Percentiles rank a stretch among this genome's conserved stretches.
These are phyloP conservation scores for Kazachstania sp. DNA, from an alignment of 1,139 yeast species.

Conservation along the genomic window DNA sequence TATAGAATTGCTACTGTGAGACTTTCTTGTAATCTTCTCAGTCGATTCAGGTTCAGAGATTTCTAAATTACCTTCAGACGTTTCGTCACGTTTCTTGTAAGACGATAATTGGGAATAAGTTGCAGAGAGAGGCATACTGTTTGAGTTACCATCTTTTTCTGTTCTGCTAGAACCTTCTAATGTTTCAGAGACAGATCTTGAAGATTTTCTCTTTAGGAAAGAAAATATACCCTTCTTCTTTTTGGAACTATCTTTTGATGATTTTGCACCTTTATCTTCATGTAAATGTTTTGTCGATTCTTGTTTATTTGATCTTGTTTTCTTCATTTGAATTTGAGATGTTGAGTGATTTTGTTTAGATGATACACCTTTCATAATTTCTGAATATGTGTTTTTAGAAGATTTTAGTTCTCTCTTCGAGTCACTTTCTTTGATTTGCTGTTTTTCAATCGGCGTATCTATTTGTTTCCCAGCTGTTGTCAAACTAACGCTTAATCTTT, in stretches of 20 bases:
- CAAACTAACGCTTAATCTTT: not conserved
- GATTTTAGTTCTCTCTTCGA: not conserved
- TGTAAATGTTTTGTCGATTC: not conserved
- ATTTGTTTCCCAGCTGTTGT: slow-evolving; percentile 6
- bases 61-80: too few species aligned
- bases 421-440: not conserved
- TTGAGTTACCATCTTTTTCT: not conserved
- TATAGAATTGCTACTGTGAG: slow-evolving; percentile 23
- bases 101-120: slow-evolving; percentile 11
- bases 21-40: slow-evolving; percentile 19
- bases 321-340: not conserved
- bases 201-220: slow-evolving; percentile 26
- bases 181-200: slow-evolving; percentile 6
- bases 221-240: slow-evolving; percentile 33
- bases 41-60: not conserved
- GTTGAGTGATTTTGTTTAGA: not conserved
- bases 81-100: not conserved
- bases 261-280: not conserved
- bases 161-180: not conserved
- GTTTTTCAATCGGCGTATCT: slow-evolving; percentile 4
- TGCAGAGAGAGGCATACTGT: slow-evolving; percentile 15
- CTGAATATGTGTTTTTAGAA: slow-evolving; percentile 1
- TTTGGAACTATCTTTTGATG: slow-evolving; percentile 6
- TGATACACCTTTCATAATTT: not conserved
- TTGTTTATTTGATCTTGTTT: not conserved